phyloP scores from a whole-genome alignment of 2,329 filamentous ascomycete genomes.

The Apiospora aurea region DNA sequence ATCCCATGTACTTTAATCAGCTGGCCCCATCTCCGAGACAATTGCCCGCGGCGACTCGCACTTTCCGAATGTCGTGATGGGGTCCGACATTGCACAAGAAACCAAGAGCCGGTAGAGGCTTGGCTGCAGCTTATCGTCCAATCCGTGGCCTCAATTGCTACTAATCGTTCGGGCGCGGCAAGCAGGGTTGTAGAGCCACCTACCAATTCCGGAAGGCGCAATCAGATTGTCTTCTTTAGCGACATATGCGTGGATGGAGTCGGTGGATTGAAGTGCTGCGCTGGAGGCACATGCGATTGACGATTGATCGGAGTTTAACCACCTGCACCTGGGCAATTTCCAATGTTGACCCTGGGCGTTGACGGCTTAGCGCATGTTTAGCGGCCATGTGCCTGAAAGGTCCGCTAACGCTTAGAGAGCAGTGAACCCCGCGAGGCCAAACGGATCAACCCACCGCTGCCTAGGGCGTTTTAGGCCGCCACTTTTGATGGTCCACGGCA shows the following conservation, averaged over 20 bases:
- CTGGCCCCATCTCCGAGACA: not conserved
- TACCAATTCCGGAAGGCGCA: constrained; percentile 7
- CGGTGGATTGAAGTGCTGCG: not conserved
- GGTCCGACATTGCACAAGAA: not conserved
- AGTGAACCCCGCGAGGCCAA: not conserved
- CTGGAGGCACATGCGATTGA: not conserved
- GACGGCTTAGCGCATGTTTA: too few relatives aligned
- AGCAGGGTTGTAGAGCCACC: not conserved
- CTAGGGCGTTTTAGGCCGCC: too few relatives aligned
- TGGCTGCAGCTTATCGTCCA: constrained; percentile 20
- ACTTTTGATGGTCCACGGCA: too few relatives aligned
- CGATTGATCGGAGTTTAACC: too few relatives aligned
- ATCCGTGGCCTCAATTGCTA: not conserved
- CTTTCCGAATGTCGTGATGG: constrained; percentile 11
- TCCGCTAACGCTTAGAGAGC: not conserved
- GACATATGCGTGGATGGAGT: not conserved
- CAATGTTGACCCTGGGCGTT: not conserved
- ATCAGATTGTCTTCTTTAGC: not conserved
- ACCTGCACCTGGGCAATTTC: not conserved
- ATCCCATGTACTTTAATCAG: not conserved
- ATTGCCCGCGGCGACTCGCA: not conserved
- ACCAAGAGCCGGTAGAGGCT: not conserved
- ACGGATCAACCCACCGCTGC: too few relatives aligned
- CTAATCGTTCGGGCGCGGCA: not conserved
- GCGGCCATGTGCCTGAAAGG: not conserved